A percentile compares a stretch with the other conserved stretches of the same genome.
phyloP scores from a whole-genome alignment of 257 asterid species.

The Penstemon barbatus region DNA sequence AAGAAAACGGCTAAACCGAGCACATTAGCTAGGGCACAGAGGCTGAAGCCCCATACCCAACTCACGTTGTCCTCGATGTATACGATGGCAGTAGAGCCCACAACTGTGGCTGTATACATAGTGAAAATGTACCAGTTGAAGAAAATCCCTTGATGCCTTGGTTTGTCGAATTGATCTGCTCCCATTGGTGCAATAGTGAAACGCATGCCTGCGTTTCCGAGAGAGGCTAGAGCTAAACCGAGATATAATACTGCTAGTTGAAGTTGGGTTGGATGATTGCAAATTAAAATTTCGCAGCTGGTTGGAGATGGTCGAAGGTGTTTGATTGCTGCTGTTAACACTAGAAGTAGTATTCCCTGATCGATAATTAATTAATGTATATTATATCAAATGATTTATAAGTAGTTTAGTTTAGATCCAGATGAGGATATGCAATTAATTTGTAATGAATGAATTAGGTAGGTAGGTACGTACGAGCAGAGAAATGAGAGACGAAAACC shows the following conservation, averaged over 20 bases:
- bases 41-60: conserved; percentile 57
- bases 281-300: conserved; percentile 39
- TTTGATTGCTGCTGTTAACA: conserved; percentile 47
- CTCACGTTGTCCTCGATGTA: conserved; percentile 55
- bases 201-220: conserved; percentile 66
- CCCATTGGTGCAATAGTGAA: conserved; percentile 72
- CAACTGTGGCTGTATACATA: conserved; percentile 48
- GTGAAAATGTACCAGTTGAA: conserved; percentile 66
- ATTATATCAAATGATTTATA: not conserved
- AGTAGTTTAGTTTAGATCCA: not conserved
- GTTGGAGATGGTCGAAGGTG: conserved; percentile 55
- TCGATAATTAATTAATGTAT: not conserved
- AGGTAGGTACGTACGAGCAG: conserved; percentile 58
- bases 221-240: conserved; percentile 47
- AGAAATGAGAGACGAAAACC: conserved; percentile 71
- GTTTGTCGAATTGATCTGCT: conserved; percentile 53
- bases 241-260: conserved; percentile 52
- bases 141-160: conserved; percentile 49
- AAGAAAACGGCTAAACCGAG: conserved; percentile 47
- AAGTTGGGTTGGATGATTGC: conserved; percentile 45
- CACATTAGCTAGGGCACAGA: conserved; percentile 47
- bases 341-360: conserved; percentile 50
- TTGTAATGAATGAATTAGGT: too few species aligned
- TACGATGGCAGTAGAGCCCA: conserved; percentile 57
- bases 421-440: too few species aligned